Percentiles rank a stretch among this genome's conserved stretches.
Conservation (phyloP, 139 green algal species). For the Volvox africanus region DNA sequence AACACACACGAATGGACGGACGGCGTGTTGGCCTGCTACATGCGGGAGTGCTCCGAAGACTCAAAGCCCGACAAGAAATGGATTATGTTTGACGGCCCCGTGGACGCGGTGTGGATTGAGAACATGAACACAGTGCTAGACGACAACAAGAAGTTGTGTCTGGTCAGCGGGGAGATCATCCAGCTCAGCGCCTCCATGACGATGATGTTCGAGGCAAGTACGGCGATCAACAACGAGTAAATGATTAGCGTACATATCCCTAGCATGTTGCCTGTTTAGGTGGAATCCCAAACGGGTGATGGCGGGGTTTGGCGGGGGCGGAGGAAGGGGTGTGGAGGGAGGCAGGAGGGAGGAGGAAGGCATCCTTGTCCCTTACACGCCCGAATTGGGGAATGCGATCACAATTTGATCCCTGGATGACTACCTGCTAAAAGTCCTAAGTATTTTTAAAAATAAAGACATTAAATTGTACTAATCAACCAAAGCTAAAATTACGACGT, state of each 20-base stretch:
- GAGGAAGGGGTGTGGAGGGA: not conserved
- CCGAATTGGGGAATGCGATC: no score
- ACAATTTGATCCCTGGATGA: not conserved
- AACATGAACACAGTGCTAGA: constrained; percentile 89
- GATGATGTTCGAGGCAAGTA: constrained; percentile 88
- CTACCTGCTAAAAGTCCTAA: no score
- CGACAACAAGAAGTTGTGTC: constrained; percentile 93
- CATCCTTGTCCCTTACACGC: no score
- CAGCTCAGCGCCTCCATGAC: constrained; percentile 84
- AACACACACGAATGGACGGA: constrained; percentile 89
- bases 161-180: constrained; percentile 89
- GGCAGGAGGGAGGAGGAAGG: not conserved
- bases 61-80: constrained; percentile 85
- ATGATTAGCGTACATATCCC: no score
- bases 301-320: not conserved
- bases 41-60: constrained; percentile 81
- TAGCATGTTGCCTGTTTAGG: no score
- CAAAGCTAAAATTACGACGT: no score
- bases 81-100: constrained; percentile 88
- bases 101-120: constrained; percentile 84
- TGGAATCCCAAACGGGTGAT: not conserved
- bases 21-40: constrained; percentile 86
- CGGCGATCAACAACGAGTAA: no score
- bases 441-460: not conserved
- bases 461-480: no score